These are phyloP conservation scores for Lactifluus subvellereus DNA, from an alignment of 768 basidiomycete species.

Conservation along the genomic window DNA sequence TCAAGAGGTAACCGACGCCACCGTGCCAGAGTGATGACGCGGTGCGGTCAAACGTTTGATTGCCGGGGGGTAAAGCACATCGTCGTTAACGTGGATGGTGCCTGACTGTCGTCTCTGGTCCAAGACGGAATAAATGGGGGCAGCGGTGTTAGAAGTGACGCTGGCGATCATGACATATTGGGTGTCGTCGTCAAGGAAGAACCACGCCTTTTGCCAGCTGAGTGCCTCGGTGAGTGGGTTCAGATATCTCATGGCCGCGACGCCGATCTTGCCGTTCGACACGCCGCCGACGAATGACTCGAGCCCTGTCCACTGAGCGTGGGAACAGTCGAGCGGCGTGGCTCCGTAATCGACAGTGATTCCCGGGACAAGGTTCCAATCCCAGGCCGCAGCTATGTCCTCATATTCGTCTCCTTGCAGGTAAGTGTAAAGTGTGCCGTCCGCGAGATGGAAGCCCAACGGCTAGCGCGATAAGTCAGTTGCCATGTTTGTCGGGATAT, in stretches of 20 bases:
- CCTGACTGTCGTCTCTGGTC: slow-evolving; percentile 53
- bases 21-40: slow-evolving; percentile 55
- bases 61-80: slow-evolving; percentile 6
- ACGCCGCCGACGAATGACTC: slow-evolving; percentile 62
- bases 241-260: slow-evolving; percentile 59
- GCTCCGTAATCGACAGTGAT: slow-evolving; percentile 59
- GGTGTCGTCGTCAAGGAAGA: slow-evolving; percentile 60
- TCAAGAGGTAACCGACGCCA: slow-evolving; percentile 52
- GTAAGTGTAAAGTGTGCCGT: slow-evolving; percentile 61
- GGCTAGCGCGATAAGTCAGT: slow-evolving; percentile 14
- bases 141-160: slow-evolving; percentile 39
- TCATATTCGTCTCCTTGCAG: slow-evolving; percentile 63
- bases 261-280: slow-evolving; percentile 50
- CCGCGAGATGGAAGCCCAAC: slow-evolving; percentile 53
- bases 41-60: slow-evolving; percentile 27
- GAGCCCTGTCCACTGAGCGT: slow-evolving; percentile 40
- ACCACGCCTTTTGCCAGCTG: slow-evolving; percentile 65
- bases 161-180: slow-evolving; percentile 58
- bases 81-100: slow-evolving; percentile 39
- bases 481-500: neutral
- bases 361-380: slow-evolving; percentile 75
- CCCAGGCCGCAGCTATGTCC: slow-evolving; percentile 66
- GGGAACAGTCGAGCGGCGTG: slow-evolving; percentile 46
- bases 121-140: slow-evolving; percentile 56
- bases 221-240: slow-evolving; percentile 54